Evolutionary conservation across 2,329 filamentous ascomycete species (phyloP).

Genomic region (Ceratocystis lukuohia): DNA sequence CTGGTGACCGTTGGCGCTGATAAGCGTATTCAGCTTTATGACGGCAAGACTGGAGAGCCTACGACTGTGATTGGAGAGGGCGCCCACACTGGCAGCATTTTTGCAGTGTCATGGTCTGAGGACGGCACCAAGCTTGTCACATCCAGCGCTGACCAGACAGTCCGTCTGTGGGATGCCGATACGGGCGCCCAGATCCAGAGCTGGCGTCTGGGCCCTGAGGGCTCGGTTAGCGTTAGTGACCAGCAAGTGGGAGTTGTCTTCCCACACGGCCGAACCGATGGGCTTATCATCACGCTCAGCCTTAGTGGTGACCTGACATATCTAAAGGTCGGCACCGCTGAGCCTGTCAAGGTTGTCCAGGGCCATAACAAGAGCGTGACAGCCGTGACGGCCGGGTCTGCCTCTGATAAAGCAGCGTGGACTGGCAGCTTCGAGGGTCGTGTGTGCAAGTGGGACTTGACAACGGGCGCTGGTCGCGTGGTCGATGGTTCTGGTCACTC

Average conservation of each 20-base stretch:
- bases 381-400: conserved; percentile 38
- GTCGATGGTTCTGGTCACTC: conserved; percentile 73
- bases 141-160: conserved; percentile 84
- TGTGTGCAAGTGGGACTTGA: conserved; percentile 70
- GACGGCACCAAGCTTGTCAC: conserved; percentile 82
- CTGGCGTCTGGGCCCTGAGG: conserved; percentile 73
- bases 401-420: conserved; percentile 41
- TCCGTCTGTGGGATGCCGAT: conserved; percentile 87
- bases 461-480: conserved; percentile 51
- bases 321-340: conserved; percentile 55
- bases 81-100: conserved; percentile 83
- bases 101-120: conserved; percentile 76
- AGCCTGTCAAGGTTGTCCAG: conserved; percentile 59
- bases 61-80: conserved; percentile 64
- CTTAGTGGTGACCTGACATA: conserved; percentile 85
- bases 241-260: conserved; percentile 94
- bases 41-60: conserved; percentile 86
- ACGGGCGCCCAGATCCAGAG: conserved; percentile 61
- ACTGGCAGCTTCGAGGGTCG: conserved; percentile 89
- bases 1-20: conserved; percentile 90
- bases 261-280: conserved; percentile 69
- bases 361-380: conserved; percentile 91
- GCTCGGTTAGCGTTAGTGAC: conserved; percentile 55
- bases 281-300: conserved; percentile 78
- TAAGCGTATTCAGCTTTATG: conserved; percentile 82